Evolutionary conservation across 257 asterid species (phyloP), one percentile per base, ranked within the genome.

Genomic region (Nicotiana undulata): DNA sequence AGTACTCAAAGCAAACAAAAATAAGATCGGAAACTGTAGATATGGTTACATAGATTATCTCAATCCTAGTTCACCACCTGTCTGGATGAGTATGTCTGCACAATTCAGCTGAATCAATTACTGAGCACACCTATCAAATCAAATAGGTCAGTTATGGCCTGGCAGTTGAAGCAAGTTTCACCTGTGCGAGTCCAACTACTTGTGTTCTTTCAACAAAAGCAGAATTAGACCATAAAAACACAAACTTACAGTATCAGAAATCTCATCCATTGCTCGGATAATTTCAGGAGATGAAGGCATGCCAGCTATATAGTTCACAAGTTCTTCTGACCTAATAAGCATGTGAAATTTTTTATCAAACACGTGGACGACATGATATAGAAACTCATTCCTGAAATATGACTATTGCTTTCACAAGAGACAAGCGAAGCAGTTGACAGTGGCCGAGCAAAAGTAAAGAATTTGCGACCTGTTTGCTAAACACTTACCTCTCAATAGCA

Each of bases 11-110:
- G 20, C 61, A 74, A 74, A 0, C 51, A 37, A 74, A 72, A 74
- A 80, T 18, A 24, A 80, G 63, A 32, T 58, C 13, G 16, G 82
- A 28, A 28, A 72, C 5, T 74, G 80, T 26, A 17, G 22, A 24
- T 32, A 63, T 2, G 55, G 4, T 49, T 74, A 20, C 60, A 46
- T 24, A 74, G 24, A 22, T 64, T 65, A 81, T n/a, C 64, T 49
- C 40, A 24, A 68, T 59, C 28, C 58, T 76, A 67, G 52, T 34
- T 18, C 79, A 89, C 84, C 84, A 95, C 99, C 95, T 95, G 85
- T 92, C 92, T 9, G 98, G 99, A 88, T 95, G 99, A 12, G 99
- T 95, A 83, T 94, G 97, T 85, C 98, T 89, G 79, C 99, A 95
- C 40, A 95, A 83, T 78, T 95, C 98, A 29, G 99, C 97, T 24